Evolutionary conservation across 2,329 filamentous ascomycete genomes (phyloP).

Genomic region (Colletotrichum gigasporum): DNA sequence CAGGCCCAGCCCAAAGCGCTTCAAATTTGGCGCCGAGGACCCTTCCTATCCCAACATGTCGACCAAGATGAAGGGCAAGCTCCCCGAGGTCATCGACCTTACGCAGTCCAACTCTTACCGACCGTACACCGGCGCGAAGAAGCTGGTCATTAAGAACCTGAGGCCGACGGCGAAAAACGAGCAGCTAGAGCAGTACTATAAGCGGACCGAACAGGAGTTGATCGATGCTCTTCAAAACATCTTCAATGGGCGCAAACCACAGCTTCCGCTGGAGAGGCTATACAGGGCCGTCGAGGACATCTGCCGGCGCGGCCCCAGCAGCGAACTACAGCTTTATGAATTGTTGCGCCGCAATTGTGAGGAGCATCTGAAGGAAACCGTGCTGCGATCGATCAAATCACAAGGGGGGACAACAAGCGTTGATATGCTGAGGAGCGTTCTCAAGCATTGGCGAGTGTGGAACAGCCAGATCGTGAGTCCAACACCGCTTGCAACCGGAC

Average conservation of each 20-base stretch:
- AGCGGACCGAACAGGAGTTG: constrained; percentile 78
- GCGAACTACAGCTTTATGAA: constrained; percentile 65
- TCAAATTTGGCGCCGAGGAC: constrained; percentile 27
- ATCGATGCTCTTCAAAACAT: constrained; percentile 77
- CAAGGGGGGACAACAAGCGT: constrained; percentile 64
- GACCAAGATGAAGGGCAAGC: constrained; percentile 49
- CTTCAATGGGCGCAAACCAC: constrained; percentile 71
- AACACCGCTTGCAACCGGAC: constrained; percentile 18
- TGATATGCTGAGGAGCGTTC: constrained; percentile 67
- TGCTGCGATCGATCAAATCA: constrained; percentile 65
- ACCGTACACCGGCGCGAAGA: constrained; percentile 80
- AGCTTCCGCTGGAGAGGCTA: constrained; percentile 84
- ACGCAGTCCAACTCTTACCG: constrained; percentile 63
- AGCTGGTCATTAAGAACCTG: constrained; percentile 93
- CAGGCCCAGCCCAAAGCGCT: constrained; percentile 32
- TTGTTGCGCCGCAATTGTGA: constrained; percentile 74
- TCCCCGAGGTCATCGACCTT: constrained; percentile 48
- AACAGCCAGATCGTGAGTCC: constrained; percentile 75
- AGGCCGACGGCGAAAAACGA: constrained; percentile 65
- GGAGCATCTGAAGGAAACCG: constrained; percentile 69
- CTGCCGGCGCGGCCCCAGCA: constrained; percentile 80
- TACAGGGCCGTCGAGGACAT: constrained; percentile 93
- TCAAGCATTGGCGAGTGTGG: constrained; percentile 79
- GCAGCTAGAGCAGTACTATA: constrained; percentile 81
- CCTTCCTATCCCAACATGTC: constrained; percentile 25